phyloP scores from a whole-genome alignment of 352 stramenopile species.

The Phytophthora lateralis region DNA sequence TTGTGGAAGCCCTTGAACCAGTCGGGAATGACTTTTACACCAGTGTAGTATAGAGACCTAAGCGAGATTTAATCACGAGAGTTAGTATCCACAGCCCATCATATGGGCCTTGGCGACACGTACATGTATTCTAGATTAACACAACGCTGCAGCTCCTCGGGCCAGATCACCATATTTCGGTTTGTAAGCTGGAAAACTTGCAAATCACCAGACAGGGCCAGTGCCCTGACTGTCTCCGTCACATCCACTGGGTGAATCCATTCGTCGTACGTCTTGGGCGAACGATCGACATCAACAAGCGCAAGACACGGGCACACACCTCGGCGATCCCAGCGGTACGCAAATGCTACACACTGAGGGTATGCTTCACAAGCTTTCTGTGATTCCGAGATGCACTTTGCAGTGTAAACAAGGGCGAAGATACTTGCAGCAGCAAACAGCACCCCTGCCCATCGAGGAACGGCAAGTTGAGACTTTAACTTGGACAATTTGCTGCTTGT shows the following conservation, averaged over 20 bases:
- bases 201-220: constrained; percentile 28
- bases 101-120: too few species aligned
- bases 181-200: constrained; percentile 37
- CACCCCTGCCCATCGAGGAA: neutral
- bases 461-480: neutral
- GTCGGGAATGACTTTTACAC: constrained; percentile 18
- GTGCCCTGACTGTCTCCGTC: constrained; percentile 4
- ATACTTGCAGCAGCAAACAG: neutral
- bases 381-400: constrained; percentile 6
- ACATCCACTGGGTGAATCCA: constrained; percentile 20
- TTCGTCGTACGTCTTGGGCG: constrained; percentile 23
- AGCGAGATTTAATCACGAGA: too few species aligned
- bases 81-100: neutral
- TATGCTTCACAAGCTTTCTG: constrained; percentile 6
- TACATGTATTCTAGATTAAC: constrained; percentile 25
- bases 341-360: constrained; percentile 18
- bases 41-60: constrained; percentile 30
- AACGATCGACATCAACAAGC: constrained; percentile 34
- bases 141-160: constrained; percentile 31
- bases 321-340: constrained; percentile 16
- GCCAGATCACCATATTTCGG: constrained; percentile 15
- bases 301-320: constrained; percentile 39
- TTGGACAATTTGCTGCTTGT: neutral
- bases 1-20: constrained; percentile 24
- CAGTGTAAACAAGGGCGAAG: constrained; percentile 7